phyloP scores from a whole-genome alignment of 2,329 filamentous ascomycete genomes.

The Acarospora socialis region DNA sequence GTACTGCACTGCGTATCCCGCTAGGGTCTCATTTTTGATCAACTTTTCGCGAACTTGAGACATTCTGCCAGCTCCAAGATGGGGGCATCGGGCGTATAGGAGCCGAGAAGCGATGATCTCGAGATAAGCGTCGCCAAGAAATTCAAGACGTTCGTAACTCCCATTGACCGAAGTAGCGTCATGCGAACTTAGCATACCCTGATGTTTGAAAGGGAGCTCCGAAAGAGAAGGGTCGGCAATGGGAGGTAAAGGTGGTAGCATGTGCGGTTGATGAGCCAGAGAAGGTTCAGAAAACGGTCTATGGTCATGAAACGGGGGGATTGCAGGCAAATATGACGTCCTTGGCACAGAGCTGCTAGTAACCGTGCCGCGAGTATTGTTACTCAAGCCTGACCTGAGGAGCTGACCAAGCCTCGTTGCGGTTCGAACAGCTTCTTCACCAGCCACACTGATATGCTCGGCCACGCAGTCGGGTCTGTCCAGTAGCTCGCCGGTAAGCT shows the following conservation, averaged over 20 bases:
- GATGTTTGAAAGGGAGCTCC: conserved; percentile 52
- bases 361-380: too few species aligned
- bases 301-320: too few species aligned
- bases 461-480: too few species aligned
- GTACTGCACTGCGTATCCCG: conserved; percentile 55
- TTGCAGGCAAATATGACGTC: too few species aligned
- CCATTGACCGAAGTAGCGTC: conserved; percentile 22
- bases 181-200: conserved; percentile 32
- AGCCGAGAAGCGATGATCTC: conserved; percentile 62
- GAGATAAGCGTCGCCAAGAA: conserved; percentile 76
- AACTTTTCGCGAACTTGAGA: conserved; percentile 65
- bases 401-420: too few species aligned
- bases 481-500: too few species aligned
- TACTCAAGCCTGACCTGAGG: too few species aligned
- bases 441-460: too few species aligned
- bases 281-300: too few species aligned
- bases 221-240: conserved; percentile 47
- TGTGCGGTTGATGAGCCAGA: not conserved
- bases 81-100: conserved; percentile 57
- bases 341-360: too few species aligned
- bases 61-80: conserved; percentile 51
- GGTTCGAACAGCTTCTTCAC: too few species aligned
- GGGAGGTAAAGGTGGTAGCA: conserved; percentile 35
- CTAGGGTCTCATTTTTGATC: conserved; percentile 67
- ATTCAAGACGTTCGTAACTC: conserved; percentile 73